A percentile compares a stretch with the other conserved stretches of the same genome.
Evolutionary conservation across 2,329 filamentous ascomycete species (phyloP).

Genomic region (Xylariaceae sp.): DNA sequence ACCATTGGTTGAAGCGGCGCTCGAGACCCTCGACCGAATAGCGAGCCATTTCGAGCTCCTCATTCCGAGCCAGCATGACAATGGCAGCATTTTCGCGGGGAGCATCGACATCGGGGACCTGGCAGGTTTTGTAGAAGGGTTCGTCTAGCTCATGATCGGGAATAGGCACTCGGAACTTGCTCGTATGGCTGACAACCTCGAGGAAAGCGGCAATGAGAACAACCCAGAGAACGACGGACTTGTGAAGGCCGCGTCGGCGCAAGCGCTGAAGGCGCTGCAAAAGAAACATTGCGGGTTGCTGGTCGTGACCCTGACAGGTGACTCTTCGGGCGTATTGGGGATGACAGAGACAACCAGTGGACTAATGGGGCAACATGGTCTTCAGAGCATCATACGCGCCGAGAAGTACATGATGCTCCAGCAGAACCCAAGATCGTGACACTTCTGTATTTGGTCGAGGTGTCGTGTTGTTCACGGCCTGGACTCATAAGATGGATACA

Average conservation of each 20-base stretch:
- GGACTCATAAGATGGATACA: background rate
- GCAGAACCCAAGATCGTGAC: background rate
- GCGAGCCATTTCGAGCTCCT: conserved; percentile 37
- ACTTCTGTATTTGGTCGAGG: background rate
- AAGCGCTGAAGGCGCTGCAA: conserved; percentile 23
- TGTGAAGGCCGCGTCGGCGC: conserved; percentile 25
- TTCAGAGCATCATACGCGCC: background rate
- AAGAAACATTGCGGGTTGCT: conserved; percentile 18
- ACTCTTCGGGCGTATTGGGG: background rate
- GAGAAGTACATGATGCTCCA: background rate
- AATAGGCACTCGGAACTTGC: conserved; percentile 24
- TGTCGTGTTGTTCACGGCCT: background rate
- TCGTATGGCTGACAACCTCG: conserved; percentile 23
- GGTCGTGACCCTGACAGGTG: background rate
- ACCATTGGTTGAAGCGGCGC: conserved; percentile 42
- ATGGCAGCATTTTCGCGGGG: conserved; percentile 41
- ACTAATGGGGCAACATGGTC: background rate
- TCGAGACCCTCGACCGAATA: conserved; percentile 40
- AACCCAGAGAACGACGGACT: conserved; percentile 28
- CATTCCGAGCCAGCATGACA: conserved; percentile 44
- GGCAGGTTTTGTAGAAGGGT: conserved; percentile 27
- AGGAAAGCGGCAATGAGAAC: conserved; percentile 23
- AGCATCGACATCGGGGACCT: conserved; percentile 22
- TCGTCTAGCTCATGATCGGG: conserved; percentile 26
- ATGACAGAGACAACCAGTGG: background rate